Conservation (phyloP, 1,284 basidiomycete genomes). For the Trametes hirsuta region DNA sequence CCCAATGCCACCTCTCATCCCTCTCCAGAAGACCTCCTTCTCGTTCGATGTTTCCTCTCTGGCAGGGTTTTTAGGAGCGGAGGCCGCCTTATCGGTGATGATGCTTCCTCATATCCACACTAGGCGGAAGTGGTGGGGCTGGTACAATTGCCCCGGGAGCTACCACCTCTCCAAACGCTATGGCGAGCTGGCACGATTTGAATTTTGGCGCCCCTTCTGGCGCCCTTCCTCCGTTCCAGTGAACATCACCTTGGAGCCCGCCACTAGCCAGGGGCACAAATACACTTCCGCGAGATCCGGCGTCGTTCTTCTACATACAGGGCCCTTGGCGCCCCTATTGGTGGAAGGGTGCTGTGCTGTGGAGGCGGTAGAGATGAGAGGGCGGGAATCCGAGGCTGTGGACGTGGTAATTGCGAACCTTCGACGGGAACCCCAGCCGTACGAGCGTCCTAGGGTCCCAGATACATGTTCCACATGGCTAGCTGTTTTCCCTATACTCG, state of each 20-base stretch:
- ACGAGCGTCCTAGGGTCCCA: constrained; percentile 10
- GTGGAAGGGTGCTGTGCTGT: constrained; percentile 4
- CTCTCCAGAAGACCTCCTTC: background rate
- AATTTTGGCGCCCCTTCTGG: constrained; percentile 8
- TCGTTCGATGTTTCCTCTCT: constrained; percentile 13
- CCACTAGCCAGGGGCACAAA: background rate
- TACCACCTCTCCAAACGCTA: constrained; percentile 16
- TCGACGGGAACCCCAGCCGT: background rate
- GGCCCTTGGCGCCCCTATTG: constrained; percentile 2
- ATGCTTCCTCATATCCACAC: constrained; percentile 9
- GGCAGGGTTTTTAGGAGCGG: constrained; percentile 16
- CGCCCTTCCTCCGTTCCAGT: background rate
- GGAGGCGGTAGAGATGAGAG: background rate
- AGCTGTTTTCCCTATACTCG: constrained; percentile 1
- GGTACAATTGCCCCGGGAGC: constrained; percentile 19
- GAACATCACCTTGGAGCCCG: background rate
- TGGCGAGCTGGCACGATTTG: constrained; percentile 9
- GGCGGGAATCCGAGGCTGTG: background rate
- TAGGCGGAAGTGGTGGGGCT: constrained; percentile 14
- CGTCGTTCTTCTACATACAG: background rate
- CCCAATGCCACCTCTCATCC: constrained; percentile 2
- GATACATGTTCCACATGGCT: constrained; percentile 2
- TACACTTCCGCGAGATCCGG: constrained; percentile 2
- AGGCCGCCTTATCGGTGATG: constrained; percentile 15
- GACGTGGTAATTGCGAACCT: constrained; percentile 7